Conservation (phyloP, 805 yeast species). For the Nakazawaea wyomingensis region DNA sequence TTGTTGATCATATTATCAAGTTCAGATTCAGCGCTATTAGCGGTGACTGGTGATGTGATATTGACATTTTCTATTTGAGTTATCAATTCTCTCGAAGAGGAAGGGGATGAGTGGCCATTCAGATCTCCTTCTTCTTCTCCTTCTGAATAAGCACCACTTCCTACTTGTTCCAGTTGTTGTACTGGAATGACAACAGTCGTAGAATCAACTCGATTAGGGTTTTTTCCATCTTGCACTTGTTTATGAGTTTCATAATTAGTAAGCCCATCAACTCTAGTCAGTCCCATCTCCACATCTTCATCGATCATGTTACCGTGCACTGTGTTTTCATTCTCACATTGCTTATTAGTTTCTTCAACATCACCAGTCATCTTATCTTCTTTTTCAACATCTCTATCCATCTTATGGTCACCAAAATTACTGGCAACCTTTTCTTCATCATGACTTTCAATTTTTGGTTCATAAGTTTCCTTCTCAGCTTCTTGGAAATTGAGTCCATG, state of each 20-base stretch:
- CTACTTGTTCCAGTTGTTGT: background rate
- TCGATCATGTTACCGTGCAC: background rate
- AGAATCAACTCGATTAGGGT: background rate
- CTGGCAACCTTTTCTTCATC: slow-evolving; percentile 1
- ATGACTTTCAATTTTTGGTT: background rate
- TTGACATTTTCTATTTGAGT: slow-evolving; percentile 8
- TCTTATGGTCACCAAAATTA: background rate
- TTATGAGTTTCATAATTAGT: background rate
- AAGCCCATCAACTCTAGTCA: slow-evolving; percentile 7
- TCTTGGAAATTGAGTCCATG: slow-evolving; percentile 9
- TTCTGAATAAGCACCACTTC: background rate
- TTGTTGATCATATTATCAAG: slow-evolving; percentile 33
- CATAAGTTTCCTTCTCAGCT: slow-evolving; percentile 5
- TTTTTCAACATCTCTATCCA: background rate
- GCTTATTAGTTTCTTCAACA: no score
- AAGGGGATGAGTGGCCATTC: background rate
- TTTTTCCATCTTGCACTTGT: no score
- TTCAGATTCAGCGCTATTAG: slow-evolving; percentile 7
- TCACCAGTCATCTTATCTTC: background rate
- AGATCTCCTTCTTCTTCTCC: background rate
- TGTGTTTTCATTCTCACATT: no score
- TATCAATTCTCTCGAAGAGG: slow-evolving; percentile 8
- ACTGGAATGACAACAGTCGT: background rate
- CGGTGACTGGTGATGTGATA: slow-evolving; percentile 7
- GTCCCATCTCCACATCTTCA: slow-evolving; percentile 8